Conservation (phyloP, 345 rosid species). For the Noccaea bulbosa region DNA sequence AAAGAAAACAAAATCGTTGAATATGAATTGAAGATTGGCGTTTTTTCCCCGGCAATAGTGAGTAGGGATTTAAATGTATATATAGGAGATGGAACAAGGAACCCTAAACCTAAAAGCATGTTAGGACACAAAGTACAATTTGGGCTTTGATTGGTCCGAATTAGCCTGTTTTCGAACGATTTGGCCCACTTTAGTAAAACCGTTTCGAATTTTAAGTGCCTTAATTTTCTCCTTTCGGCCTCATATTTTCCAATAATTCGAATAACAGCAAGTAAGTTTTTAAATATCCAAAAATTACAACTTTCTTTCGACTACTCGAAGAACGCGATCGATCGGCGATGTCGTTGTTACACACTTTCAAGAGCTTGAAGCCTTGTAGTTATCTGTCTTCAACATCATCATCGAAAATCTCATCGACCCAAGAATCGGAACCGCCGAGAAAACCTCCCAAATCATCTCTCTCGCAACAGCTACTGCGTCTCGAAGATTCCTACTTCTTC, state of each 20-base stretch:
- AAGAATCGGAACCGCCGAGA: slow-evolving; percentile 53
- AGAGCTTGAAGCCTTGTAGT: slow-evolving; percentile 73
- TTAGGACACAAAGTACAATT: neutral
- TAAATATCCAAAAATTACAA: neutral
- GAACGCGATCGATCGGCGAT: slow-evolving; percentile 36
- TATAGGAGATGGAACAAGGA: slow-evolving; percentile 23
- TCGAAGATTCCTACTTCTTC: slow-evolving; percentile 55
- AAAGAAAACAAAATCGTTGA: neutral
- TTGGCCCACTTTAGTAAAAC: neutral
- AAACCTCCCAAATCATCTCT: slow-evolving; percentile 90
- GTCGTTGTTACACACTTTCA: slow-evolving; percentile 60
- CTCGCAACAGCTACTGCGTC: slow-evolving; percentile 75
- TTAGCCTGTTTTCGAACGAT: neutral
- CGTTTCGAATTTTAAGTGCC: neutral
- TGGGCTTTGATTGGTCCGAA: slow-evolving; percentile 6
- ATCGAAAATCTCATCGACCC: slow-evolving; percentile 45
- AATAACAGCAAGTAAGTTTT: neutral
- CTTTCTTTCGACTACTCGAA: slow-evolving; percentile 3
- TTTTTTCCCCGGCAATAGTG: no score
- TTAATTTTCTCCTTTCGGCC: neutral
- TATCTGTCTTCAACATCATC: slow-evolving; percentile 37
- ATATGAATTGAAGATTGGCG: neutral
- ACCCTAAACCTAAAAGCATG: slow-evolving; percentile 31
- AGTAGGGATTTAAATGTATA: slow-evolving; percentile 9
- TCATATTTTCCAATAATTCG: neutral